phyloP scores from a whole-genome alignment of 139 green algal species.

The Chlamydomonas applanata region DNA sequence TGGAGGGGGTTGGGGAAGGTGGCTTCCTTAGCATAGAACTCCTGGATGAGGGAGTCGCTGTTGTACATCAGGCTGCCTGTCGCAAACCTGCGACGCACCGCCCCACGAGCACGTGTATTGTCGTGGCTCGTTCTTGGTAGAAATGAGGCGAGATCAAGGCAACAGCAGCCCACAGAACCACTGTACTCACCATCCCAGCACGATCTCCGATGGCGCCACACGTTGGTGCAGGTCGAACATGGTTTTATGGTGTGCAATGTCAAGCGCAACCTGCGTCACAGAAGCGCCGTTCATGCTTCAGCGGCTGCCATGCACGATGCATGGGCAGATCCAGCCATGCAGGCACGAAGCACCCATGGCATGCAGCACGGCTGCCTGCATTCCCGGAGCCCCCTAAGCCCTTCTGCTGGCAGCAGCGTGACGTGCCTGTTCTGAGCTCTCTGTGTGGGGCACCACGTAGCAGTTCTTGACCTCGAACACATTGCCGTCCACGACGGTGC shows the following conservation, averaged over 20 bases:
- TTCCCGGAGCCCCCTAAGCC: background rate
- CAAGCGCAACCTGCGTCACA: conserved; percentile 84
- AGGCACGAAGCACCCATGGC: no score
- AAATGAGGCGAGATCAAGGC: no score
- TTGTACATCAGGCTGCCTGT: conserved; percentile 73
- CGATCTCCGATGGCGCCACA: conserved; percentile 79
- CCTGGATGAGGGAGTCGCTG: conserved; percentile 89
- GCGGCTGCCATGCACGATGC: background rate
- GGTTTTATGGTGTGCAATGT: conserved; percentile 92
- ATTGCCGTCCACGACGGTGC: conserved; percentile 65
- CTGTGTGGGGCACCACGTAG: conserved; percentile 96
- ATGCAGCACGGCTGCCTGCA: no score
- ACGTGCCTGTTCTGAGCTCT: conserved; percentile 80
- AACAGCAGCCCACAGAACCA: background rate
- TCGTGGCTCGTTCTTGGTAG: background rate
- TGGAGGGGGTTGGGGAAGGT: background rate
- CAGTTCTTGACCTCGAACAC: conserved; percentile 84
- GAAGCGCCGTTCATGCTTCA: background rate
- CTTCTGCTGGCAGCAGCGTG: no score
- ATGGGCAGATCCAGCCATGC: no score
- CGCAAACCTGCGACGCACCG: conserved; percentile 71
- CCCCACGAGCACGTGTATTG: background rate
- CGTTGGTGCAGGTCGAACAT: conserved; percentile 89
- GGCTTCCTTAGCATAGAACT: conserved; percentile 82
- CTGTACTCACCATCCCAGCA: conserved; percentile 85